Evolutionary conservation across 73 alveolate genomes (phyloP).

Genomic region (Uronychia setigera): DNA sequence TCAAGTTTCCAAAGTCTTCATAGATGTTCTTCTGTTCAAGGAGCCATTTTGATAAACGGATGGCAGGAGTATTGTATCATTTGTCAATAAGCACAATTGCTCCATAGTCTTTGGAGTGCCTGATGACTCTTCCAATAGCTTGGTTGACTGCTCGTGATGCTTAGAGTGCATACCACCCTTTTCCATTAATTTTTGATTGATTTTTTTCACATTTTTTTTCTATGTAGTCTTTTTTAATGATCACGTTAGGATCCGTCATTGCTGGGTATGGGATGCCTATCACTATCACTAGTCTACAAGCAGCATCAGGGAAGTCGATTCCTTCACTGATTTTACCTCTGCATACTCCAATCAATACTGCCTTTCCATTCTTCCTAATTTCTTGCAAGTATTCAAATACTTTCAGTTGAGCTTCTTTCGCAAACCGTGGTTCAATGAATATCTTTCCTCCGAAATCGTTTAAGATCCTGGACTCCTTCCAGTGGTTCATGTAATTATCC

Average conservation of each 20-base stretch:
- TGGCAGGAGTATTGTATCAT: conserved; percentile 55
- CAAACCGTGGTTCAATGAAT: conserved; percentile 34
- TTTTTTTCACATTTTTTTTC: conserved; percentile 54
- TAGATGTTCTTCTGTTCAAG: conserved; percentile 14
- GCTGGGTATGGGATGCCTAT: conserved; percentile 90
- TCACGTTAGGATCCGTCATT: conserved; percentile 66
- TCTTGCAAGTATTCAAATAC: conserved; percentile 17
- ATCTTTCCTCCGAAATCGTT: conserved; percentile 59
- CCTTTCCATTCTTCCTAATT: conserved; percentile 27
- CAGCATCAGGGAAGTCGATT: conserved; percentile 80
- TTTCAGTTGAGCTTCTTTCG: not conserved
- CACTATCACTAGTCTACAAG: conserved; percentile 71
- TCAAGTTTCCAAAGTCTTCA: conserved; percentile 10
- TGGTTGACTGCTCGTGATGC: conserved; percentile 83
- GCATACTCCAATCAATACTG: conserved; percentile 70
- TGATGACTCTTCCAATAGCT: conserved; percentile 83
- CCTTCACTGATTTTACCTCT: conserved; percentile 85
- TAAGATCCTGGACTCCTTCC: conserved; percentile 76
- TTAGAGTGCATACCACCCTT: conserved; percentile 73
- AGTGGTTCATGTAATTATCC: conserved; percentile 69
- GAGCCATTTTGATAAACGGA: conserved; percentile 67
- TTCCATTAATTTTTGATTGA: conserved; percentile 55
- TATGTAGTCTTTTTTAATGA: conserved; percentile 73
- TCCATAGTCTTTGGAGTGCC: conserved; percentile 88
- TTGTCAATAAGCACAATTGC: conserved; percentile 81